A percentile compares a stretch with the other conserved stretches of the same genome.
These are phyloP conservation scores for Sugiyamaella smithiae DNA, from an alignment of 805 yeast species.

Conservation along the genomic window DNA sequence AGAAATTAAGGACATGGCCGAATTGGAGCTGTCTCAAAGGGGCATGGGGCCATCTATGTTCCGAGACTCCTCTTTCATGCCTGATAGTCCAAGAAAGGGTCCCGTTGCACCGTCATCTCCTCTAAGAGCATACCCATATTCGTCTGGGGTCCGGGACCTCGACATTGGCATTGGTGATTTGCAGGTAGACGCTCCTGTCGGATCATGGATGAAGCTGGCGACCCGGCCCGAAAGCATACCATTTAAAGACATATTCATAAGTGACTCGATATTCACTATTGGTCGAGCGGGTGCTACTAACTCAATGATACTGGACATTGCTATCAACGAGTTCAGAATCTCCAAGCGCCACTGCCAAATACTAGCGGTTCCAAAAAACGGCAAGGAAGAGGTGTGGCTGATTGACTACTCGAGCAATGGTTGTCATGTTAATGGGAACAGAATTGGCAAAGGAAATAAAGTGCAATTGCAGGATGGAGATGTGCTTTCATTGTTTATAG, in stretches of 20 bases:
- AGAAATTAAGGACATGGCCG: conserved; percentile 30
- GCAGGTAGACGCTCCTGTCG: conserved; percentile 42
- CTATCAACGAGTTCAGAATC: conserved; percentile 68
- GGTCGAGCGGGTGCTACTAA: conserved; percentile 56
- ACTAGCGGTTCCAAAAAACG: conserved; percentile 37
- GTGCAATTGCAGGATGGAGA: conserved; percentile 63
- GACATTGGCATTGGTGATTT: conserved; percentile 23
- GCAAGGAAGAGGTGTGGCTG: conserved; percentile 74
- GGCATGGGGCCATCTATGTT: conserved; percentile 6
- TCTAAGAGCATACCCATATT: conserved; percentile 4
- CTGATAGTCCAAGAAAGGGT: conserved; percentile 1
- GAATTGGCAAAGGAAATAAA: conserved; percentile 61
- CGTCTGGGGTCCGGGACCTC: conserved; percentile 24
- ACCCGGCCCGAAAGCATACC: conserved; percentile 50
- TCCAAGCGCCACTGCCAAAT: conserved; percentile 83
- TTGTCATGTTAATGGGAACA: conserved; percentile 62
- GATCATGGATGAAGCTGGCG: conserved; percentile 59
- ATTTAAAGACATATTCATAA: conserved; percentile 51
- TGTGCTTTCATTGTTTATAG: conserved; percentile 56
- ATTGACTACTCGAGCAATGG: conserved; percentile 78
- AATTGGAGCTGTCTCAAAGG: conserved; percentile 17
- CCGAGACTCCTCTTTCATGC: conserved; percentile 1
- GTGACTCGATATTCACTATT: conserved; percentile 65
- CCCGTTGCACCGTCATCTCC: conserved; percentile 8
- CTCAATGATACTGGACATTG: conserved; percentile 40